Percentiles rank a stretch among this genome's conserved stretches.
Conservation (phyloP, 2,329 filamentous ascomycete species). For the Beauveria scarabaeidicola region DNA sequence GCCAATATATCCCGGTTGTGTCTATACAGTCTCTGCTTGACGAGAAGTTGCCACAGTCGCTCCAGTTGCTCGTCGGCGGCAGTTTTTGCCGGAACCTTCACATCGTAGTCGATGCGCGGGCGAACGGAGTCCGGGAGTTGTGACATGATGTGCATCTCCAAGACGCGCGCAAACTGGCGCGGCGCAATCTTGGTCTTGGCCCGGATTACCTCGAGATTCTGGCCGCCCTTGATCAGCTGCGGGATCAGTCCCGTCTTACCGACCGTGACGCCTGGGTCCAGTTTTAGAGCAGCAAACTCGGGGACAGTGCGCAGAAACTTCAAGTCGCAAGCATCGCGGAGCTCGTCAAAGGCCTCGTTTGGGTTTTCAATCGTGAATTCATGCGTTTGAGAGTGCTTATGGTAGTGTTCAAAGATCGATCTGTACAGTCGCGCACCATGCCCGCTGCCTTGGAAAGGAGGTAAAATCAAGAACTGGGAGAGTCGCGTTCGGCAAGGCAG, state of each 20-base stretch:
- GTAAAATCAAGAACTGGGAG: conserved; percentile 87
- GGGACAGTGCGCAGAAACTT: conserved; percentile 51
- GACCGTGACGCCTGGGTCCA: conserved; percentile 45
- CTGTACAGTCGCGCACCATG: conserved; percentile 76
- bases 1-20: conserved; percentile 65
- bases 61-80: conserved; percentile 54
- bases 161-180: conserved; percentile 65
- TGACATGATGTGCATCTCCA: conserved; percentile 68
- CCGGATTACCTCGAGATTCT: conserved; percentile 48
- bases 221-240: conserved; percentile 48
- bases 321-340: conserved; percentile 69
- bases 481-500: conserved; percentile 74
- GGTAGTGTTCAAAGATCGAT: conserved; percentile 63
- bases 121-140: conserved; percentile 48
- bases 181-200: conserved; percentile 60
- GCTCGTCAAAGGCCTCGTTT: conserved; percentile 73
- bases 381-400: conserved; percentile 57
- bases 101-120: conserved; percentile 37
- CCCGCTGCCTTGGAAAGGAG: conserved; percentile 74
- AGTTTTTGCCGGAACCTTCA: conserved; percentile 34
- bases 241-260: conserved; percentile 40
- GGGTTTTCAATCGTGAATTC: conserved; percentile 94
- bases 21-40: conserved; percentile 69
- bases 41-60: conserved; percentile 62
- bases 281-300: conserved; percentile 46